phyloP scores from a whole-genome alignment of 306 rosid species.

The Dalbergia cochinchinensis region DNA sequence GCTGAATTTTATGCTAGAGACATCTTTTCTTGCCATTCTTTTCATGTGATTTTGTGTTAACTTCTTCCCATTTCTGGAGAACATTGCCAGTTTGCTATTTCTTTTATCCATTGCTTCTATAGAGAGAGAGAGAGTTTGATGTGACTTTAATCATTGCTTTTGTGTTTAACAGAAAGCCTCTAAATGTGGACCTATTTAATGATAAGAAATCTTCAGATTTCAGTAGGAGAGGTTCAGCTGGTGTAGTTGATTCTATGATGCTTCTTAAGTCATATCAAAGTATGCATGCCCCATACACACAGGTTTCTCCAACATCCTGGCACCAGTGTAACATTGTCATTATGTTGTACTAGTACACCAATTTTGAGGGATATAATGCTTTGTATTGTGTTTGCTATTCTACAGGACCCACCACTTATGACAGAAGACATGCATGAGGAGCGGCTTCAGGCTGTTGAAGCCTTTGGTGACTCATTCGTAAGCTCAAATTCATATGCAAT shows the following conservation, averaged over 20 bases:
- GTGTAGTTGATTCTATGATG: conserved; percentile 73
- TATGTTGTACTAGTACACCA: conserved; percentile 33
- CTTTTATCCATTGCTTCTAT: not conserved
- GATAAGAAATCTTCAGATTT: conserved; percentile 62
- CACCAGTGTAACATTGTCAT: conserved; percentile 39
- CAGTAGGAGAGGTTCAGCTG: conserved; percentile 84
- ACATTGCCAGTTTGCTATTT: not conserved
- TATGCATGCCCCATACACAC: conserved; percentile 93
- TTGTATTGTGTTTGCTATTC: conserved; percentile 38
- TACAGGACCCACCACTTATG: conserved; percentile 90
- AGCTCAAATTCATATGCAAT: conserved; percentile 52
- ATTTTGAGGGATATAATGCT: conserved; percentile 37
- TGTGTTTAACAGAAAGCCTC: conserved; percentile 52
- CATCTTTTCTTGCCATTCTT: not conserved
- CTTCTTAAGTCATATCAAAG: conserved; percentile 83
- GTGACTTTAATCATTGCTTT: not conserved
- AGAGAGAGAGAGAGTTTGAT: not conserved
- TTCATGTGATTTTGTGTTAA: no score
- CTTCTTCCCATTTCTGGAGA: no score
- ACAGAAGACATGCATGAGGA: conserved; percentile 99
- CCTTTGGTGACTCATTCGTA: conserved; percentile 88
- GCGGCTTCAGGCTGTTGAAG: conserved; percentile 93
- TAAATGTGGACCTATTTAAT: conserved; percentile 48
- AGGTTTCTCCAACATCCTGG: conserved; percentile 65
- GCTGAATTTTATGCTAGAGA: not conserved